Conservation (phyloP, 441 rosid genomes). For the Erodium trifolium region DNA sequence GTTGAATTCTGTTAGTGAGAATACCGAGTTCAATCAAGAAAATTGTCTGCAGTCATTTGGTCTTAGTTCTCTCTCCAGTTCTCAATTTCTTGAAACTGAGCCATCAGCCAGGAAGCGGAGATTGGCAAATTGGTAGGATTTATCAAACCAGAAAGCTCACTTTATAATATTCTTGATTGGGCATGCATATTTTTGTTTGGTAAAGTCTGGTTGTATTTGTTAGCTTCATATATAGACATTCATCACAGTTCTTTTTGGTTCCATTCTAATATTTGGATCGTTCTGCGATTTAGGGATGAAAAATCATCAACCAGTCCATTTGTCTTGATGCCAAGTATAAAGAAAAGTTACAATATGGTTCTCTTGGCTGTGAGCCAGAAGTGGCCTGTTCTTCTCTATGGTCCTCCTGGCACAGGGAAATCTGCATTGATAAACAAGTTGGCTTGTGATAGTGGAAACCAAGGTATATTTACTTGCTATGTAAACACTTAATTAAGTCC, state of each 20-base stretch:
- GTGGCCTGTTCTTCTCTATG: conserved; percentile 94
- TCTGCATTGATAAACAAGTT: conserved; percentile 77
- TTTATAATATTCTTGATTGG: neutral
- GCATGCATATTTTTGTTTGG: neutral
- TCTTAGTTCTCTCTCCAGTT: conserved; percentile 27
- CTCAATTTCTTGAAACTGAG: conserved; percentile 30
- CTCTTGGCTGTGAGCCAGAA: conserved; percentile 75
- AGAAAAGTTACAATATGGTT: conserved; percentile 73
- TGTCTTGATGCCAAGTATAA: conserved; percentile 51
- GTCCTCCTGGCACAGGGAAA: conserved; percentile 89
- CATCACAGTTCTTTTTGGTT: neutral
- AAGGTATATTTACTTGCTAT: conserved; percentile 38
- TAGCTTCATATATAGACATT: neutral
- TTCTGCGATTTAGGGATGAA: conserved; percentile 43
- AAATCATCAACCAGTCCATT: conserved; percentile 41
- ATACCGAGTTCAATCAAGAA: conserved; percentile 26
- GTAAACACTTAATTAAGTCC: neutral
- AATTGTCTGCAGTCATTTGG: conserved; percentile 31
- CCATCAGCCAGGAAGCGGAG: conserved; percentile 39
- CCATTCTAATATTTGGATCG: conserved; percentile 2
- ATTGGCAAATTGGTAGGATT: conserved; percentile 38
- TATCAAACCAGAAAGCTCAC: neutral
- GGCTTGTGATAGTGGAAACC: conserved; percentile 58
- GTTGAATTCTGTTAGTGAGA: conserved; percentile 22
- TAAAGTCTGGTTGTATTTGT: neutral